phyloP scores from a whole-genome alignment of 2,329 filamentous ascomycete species.

The Fusarium nanum region DNA sequence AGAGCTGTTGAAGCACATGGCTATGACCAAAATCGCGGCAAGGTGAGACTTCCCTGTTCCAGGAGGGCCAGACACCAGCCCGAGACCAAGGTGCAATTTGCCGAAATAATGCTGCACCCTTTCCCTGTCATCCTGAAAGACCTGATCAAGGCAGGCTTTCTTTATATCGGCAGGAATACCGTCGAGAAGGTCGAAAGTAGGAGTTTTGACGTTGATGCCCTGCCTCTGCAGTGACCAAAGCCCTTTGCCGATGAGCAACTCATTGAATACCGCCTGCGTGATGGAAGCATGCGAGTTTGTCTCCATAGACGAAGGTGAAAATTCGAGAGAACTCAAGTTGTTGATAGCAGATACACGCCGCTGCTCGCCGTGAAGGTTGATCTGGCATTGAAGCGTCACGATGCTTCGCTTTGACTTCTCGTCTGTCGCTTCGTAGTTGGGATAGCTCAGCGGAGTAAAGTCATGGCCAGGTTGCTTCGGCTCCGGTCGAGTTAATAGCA shows the following conservation, averaged over 20 bases:
- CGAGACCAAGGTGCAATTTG: not conserved
- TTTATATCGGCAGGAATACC: fast-evolving
- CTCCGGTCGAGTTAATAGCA: too few species aligned
- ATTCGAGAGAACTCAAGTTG: too few species aligned
- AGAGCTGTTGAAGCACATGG: not conserved
- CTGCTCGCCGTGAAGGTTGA: too few species aligned
- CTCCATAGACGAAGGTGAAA: too few species aligned
- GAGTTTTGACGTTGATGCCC: fast-evolving
- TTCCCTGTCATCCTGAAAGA: not conserved
- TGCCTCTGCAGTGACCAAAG: not conserved
- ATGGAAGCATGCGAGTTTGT: too few species aligned
- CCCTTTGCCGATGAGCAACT: not conserved
- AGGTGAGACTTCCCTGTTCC: constrained; percentile 2
- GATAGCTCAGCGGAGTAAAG: too few species aligned
- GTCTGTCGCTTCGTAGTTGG: too few species aligned
- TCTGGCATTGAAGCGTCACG: too few species aligned
- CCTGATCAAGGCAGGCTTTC: not conserved
- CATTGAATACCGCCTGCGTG: not conserved
- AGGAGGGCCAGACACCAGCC: not conserved
- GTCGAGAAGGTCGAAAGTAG: not conserved
- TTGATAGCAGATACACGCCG: too few species aligned
- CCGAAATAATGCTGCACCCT: not conserved
- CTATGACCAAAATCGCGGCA: not conserved
- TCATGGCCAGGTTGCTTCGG: not conserved
- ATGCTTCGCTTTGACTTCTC: too few species aligned